These are phyloP conservation scores for Neurospora sp. DNA, from an alignment of 495 filamentous ascomycete genomes.

Conservation along the genomic window DNA sequence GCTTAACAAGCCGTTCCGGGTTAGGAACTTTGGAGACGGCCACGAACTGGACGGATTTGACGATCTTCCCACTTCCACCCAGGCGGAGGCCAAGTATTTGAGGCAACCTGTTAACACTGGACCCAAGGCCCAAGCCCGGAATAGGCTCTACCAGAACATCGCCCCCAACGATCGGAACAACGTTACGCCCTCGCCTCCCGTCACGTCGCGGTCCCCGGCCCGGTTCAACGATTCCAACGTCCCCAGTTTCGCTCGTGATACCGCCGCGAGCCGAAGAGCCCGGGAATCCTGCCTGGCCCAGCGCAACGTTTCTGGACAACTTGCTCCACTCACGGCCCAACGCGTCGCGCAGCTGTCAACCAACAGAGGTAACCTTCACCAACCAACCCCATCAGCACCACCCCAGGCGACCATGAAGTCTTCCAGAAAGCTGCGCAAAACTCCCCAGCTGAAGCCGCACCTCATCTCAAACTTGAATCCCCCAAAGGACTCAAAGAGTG, in stretches of 20 bases:
- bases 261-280: constrained; percentile 80
- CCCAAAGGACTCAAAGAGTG: constrained; percentile 38
- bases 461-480: constrained; percentile 40
- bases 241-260: constrained; percentile 89
- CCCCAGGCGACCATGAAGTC: constrained; percentile 29
- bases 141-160: constrained; percentile 49
- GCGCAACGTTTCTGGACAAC: constrained; percentile 41
- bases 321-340: constrained; percentile 60
- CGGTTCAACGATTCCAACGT: constrained; percentile 36
- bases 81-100: constrained; percentile 69
- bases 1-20: constrained; percentile 61
- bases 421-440: constrained; percentile 44
- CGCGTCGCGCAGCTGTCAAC: constrained; percentile 67
- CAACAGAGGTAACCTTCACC: constrained; percentile 28
- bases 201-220: constrained; percentile 44
- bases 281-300: constrained; percentile 71
- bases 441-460: constrained; percentile 42
- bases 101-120: constrained; percentile 68
- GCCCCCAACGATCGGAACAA: constrained; percentile 33
- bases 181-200: constrained; percentile 40
- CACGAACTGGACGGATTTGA: constrained; percentile 88
- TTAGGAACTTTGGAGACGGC: constrained; percentile 81
- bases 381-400: constrained; percentile 17
- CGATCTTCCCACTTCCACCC: constrained; percentile 81
- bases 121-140: constrained; percentile 53